These are phyloP conservation scores for Saturnispora saitoi DNA, from an alignment of 805 yeast species.

Conservation along the genomic window DNA sequence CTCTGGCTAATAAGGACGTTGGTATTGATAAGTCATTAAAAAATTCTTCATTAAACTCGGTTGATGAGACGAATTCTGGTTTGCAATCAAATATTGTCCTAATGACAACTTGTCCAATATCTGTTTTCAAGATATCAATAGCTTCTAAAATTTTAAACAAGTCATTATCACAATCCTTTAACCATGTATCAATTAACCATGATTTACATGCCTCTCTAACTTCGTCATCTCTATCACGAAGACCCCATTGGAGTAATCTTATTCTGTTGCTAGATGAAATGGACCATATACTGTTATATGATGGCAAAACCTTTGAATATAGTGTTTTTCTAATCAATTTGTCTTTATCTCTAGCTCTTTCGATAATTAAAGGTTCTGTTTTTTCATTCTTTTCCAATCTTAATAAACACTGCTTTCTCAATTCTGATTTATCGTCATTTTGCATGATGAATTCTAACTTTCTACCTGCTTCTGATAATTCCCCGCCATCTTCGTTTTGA, in stretches of 20 bases:
- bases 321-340: constrained; percentile 63
- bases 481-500: constrained; percentile 48
- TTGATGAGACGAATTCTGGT: constrained; percentile 50
- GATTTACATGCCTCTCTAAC: constrained; percentile 67
- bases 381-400: constrained; percentile 49
- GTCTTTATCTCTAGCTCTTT: constrained; percentile 77
- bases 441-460: constrained; percentile 46
- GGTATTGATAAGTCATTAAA: constrained; percentile 72
- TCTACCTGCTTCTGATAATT: constrained; percentile 38
- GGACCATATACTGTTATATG: constrained; percentile 49
- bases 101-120: constrained; percentile 61
- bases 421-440: constrained; percentile 81
- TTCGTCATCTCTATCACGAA: constrained; percentile 71
- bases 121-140: constrained; percentile 56
- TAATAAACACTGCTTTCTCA: constrained; percentile 72
- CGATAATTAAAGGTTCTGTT: constrained; percentile 55
- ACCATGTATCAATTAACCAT: constrained; percentile 69
- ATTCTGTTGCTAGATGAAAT: constrained; percentile 53
- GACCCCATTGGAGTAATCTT: constrained; percentile 70
- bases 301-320: constrained; percentile 58
- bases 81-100: constrained; percentile 51
- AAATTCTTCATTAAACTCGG: constrained; percentile 53
- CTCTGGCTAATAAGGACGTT: constrained; percentile 60
- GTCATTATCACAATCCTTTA: constrained; percentile 57
- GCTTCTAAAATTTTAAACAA: constrained; percentile 44